Percentiles rank a stretch among this genome's conserved stretches.
phyloP scores from a whole-genome alignment of 176 grass and related monocot genomes.

The Leersia perrieri region DNA sequence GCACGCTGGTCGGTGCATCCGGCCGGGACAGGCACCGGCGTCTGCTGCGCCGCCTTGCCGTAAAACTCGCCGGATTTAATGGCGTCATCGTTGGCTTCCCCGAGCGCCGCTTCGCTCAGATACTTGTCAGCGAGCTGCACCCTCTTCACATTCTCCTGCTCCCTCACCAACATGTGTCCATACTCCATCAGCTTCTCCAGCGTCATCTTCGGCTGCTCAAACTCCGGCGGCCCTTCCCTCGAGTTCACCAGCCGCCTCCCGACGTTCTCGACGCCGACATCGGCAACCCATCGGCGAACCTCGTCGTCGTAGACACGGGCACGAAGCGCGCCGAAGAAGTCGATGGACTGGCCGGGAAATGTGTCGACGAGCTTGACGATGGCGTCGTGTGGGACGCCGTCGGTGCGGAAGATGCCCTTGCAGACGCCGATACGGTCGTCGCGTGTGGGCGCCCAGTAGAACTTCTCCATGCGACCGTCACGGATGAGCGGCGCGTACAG shows the following conservation, averaged over 20 bases:
- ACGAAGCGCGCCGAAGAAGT: slow-evolving; percentile 59
- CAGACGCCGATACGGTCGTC: slow-evolving; percentile 70
- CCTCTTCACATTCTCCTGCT: slow-evolving; percentile 87
- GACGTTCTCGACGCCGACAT: slow-evolving; percentile 24
- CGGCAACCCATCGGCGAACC: slow-evolving; percentile 46
- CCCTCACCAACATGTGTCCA: slow-evolving; percentile 59
- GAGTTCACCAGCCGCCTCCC: slow-evolving; percentile 67
- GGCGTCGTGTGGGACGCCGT: slow-evolving; percentile 31
- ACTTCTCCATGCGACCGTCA: slow-evolving; percentile 78
- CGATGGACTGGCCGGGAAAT: slow-evolving; percentile 60
- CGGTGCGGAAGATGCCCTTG: slow-evolving; percentile 69
- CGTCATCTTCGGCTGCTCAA: slow-evolving; percentile 45
- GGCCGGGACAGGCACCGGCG: slow-evolving; percentile 56
- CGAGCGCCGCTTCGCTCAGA: slow-evolving; percentile 66
- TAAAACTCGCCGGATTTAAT: slow-evolving; percentile 61
- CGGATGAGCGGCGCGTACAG: slow-evolving; percentile 74
- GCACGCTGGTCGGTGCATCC: slow-evolving; percentile 67
- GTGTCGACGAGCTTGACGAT: slow-evolving; percentile 39
- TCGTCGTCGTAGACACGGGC: slow-evolving; percentile 57
- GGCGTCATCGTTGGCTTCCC: slow-evolving; percentile 63
- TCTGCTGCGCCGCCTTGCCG: slow-evolving; percentile 66
- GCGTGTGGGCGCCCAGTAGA: slow-evolving; percentile 77
- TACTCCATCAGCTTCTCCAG: slow-evolving; percentile 70
- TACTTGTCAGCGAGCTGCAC: slow-evolving; percentile 89
- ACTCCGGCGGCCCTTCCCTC: slow-evolving; percentile 29